Conservation (phyloP, 2,329 filamentous ascomycete genomes). For the Colletotrichum trifolii region DNA sequence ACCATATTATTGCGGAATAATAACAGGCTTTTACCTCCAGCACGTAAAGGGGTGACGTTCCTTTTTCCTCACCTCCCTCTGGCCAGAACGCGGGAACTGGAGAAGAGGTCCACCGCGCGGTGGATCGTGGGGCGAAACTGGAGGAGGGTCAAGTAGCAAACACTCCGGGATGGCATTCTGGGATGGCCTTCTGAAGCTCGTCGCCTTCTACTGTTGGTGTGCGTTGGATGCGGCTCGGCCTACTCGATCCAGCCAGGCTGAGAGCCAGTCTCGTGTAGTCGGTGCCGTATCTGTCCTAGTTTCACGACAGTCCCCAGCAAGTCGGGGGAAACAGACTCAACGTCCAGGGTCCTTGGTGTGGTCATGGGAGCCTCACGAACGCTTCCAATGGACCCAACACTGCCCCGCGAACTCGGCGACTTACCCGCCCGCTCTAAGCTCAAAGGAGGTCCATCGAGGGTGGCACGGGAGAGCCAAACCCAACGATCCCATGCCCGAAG, state of each 20-base stretch:
- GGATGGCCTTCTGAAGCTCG: slow-evolving; percentile 4
- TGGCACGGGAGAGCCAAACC: background rate
- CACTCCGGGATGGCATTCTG: no score
- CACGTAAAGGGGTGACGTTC: slow-evolving; percentile 9
- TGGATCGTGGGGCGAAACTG: slow-evolving; percentile 13
- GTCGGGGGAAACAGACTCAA: slow-evolving; percentile 2
- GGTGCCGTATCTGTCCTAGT: no score
- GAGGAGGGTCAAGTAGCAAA: no score
- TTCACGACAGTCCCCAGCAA: no score
- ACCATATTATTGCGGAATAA: background rate
- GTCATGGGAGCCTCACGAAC: slow-evolving; percentile 5
- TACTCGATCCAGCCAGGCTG: no score
- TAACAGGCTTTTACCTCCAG: no score
- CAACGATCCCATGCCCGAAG: slow-evolving; percentile 1
- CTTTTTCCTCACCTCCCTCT: background rate
- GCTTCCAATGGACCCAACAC: background rate
- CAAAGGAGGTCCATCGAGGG: background rate
- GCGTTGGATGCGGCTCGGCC: no score
- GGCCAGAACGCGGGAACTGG: slow-evolving; percentile 16
- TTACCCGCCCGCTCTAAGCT: background rate
- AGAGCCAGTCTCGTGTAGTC: no score
- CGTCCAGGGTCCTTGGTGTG: background rate
- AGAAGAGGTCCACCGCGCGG: slow-evolving; percentile 1
- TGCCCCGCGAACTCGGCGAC: slow-evolving; percentile 21
- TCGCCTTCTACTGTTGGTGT: background rate